Evolutionary conservation across 148 eudicot species (phyloP).

Genomic region (Rheum nobile): DNA sequence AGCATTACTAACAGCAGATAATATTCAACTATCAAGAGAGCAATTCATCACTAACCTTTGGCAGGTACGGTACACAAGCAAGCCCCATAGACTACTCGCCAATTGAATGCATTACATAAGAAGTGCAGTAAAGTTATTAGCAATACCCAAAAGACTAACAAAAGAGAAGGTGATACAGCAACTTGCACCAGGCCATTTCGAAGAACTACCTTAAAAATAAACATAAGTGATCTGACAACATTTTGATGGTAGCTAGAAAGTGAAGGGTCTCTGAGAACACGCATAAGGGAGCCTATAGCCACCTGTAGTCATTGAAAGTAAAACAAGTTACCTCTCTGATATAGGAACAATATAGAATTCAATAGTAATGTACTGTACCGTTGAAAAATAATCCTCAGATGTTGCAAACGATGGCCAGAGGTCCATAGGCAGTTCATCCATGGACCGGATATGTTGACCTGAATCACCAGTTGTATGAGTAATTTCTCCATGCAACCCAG

Average conservation of each 20-base stretch:
- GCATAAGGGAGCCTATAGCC: conserved; percentile 95
- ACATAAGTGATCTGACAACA: conserved; percentile 93
- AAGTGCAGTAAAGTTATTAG: neutral
- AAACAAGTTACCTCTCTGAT: neutral
- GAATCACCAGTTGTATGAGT: conserved; percentile 58
- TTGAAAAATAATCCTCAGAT: conserved; percentile 91
- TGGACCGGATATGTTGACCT: conserved; percentile 70
- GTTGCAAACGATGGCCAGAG: conserved; percentile 96
- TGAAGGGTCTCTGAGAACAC: conserved; percentile 93
- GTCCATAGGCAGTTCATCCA: conserved; percentile 89
- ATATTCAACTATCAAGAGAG: neutral
- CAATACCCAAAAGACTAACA: neutral
- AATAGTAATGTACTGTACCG: conserved; percentile 30
- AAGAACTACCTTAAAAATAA: conserved; percentile 72
- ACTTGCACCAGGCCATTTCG: neutral
- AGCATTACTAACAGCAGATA: neutral
- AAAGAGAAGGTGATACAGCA: neutral
- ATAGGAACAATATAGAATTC: conserved; percentile 6
- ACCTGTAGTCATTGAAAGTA: conserved; percentile 37
- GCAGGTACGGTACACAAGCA: conserved; percentile 90
- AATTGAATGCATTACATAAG: conserved; percentile 1
- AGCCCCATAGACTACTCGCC: conserved; percentile 91
- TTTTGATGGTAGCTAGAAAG: conserved; percentile 90
- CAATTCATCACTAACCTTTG: conserved; percentile 53
- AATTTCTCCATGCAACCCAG: conserved; percentile 75